Percentiles rank a stretch among this genome's conserved stretches.
Evolutionary conservation across 2,329 filamentous ascomycete genomes (phyloP).

Genomic region (Monilinia laxa): DNA sequence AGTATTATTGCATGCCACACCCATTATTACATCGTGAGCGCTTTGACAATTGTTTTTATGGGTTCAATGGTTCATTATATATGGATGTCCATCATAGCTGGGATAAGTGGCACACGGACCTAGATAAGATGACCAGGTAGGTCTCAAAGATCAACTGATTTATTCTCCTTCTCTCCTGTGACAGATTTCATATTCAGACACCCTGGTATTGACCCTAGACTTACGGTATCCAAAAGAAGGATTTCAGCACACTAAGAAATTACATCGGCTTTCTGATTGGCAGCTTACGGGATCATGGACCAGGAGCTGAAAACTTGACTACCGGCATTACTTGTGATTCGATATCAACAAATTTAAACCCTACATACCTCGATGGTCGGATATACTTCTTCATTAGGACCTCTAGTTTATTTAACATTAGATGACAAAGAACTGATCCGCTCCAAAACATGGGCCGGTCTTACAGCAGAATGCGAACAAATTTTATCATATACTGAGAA

Average conservation of each 20-base stretch:
- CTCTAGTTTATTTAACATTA: slow-evolving; percentile 8
- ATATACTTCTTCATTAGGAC: slow-evolving; percentile 16
- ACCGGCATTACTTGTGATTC: slow-evolving; percentile 10
- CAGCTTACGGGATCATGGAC: not conserved
- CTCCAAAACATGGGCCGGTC: not conserved
- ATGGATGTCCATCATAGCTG: not conserved
- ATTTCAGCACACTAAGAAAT: not conserved
- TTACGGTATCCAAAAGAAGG: slow-evolving; percentile 1
- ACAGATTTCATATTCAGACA: not conserved
- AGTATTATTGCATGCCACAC: slow-evolving; percentile 19
- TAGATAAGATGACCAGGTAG: slow-evolving; percentile 7
- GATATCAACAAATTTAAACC: slow-evolving; percentile 3
- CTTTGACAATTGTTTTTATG: slow-evolving; percentile 18
- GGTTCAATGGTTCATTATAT: not conserved
- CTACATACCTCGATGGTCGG: slow-evolving; percentile 12
- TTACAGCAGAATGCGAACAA: slow-evolving; percentile 11
- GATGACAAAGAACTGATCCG: slow-evolving; percentile 22
- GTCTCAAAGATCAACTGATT: slow-evolving; percentile 20
- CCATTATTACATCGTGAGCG: slow-evolving; percentile 16
- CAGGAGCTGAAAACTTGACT: slow-evolving; percentile 17
- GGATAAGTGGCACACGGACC: slow-evolving; percentile 16
- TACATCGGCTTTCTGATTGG: not conserved
- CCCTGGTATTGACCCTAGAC: not conserved
- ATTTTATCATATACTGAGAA: not conserved
- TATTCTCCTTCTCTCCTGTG: slow-evolving; percentile 7